phyloP scores from a whole-genome alignment of 192 early-diverging fungal genomes.

The Globomyces pollinis-pini region DNA sequence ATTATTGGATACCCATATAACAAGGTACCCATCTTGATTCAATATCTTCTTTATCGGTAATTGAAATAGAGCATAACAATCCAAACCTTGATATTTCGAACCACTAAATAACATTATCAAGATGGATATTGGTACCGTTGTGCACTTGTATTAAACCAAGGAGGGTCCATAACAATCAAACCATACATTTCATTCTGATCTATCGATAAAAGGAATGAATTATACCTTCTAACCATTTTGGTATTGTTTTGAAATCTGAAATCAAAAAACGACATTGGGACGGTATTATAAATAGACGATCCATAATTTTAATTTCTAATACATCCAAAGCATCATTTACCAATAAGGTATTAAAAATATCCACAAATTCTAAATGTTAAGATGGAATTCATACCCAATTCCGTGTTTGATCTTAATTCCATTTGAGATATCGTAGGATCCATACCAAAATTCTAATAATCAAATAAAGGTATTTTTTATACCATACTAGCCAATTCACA shows the following conservation, averaged over 20 bases:
- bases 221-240: background rate
- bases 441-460: no score
- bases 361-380: background rate
- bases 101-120: no score
- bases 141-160: constrained; percentile 65
- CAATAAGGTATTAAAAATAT: background rate
- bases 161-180: constrained; percentile 54
- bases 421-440: no score
- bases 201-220: background rate
- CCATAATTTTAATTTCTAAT: background rate
- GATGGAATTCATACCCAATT: no score
- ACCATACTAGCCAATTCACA: no score
- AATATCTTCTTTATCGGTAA: constrained; percentile 48
- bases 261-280: constrained; percentile 14
- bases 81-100: constrained; percentile 39
- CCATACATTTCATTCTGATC: constrained; percentile 3
- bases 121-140: constrained; percentile 25
- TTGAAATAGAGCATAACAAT: constrained; percentile 58
- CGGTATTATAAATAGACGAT: constrained; percentile 20
- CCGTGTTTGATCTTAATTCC: no score
- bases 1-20: constrained; percentile 69
- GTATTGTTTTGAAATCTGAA: constrained; percentile 17
- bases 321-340: background rate
- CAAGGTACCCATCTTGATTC: constrained; percentile 30
- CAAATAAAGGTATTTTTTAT: no score